These are phyloP conservation scores for Tylopilus felleus DNA, from an alignment of 768 basidiomycete genomes.

Conservation along the genomic window DNA sequence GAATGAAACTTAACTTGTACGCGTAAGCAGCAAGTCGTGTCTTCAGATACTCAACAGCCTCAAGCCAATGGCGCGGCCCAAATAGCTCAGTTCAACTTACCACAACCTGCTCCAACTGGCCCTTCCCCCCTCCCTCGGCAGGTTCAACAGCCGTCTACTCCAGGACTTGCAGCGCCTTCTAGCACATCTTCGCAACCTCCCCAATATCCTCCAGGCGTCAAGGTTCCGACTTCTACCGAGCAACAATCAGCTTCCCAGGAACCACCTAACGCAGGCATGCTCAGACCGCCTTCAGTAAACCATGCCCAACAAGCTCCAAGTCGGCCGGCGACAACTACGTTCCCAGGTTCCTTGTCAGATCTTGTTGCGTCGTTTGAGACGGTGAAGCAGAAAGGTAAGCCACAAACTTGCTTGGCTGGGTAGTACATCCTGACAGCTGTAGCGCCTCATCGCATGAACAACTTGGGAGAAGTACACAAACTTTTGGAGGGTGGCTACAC, in stretches of 20 bases:
- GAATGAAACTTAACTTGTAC: conserved; percentile 16
- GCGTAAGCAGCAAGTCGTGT: conserved; percentile 35
- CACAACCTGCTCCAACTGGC: conserved; percentile 35
- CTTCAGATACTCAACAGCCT: conserved; percentile 39
- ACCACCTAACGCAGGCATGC: conserved; percentile 40
- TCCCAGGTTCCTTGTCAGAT: conserved; percentile 87
- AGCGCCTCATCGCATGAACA: conserved; percentile 82
- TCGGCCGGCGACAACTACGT: conserved; percentile 45
- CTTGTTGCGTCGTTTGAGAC: conserved; percentile 92
- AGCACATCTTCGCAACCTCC: conserved; percentile 34
- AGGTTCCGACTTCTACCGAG: conserved; percentile 44
- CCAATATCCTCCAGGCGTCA: conserved; percentile 70
- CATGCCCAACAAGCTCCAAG: conserved; percentile 41
- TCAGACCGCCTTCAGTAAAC: conserved; percentile 53
- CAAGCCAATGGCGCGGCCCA: conserved; percentile 34
- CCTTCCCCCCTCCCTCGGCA: conserved; percentile 52
- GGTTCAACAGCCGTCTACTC: conserved; percentile 38
- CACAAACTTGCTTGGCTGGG: not conserved
- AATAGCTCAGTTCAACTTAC: conserved; percentile 24
- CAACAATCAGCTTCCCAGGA: conserved; percentile 32
- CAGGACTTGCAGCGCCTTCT: conserved; percentile 15
- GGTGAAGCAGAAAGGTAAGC: conserved; percentile 91
- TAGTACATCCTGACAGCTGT: conserved; percentile 2
- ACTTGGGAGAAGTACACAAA: conserved; percentile 87
- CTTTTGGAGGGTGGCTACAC: conserved; percentile 90